Conservation (phyloP, 2,329 filamentous ascomycete genomes). For the Talaromyces amestolkiae region DNA sequence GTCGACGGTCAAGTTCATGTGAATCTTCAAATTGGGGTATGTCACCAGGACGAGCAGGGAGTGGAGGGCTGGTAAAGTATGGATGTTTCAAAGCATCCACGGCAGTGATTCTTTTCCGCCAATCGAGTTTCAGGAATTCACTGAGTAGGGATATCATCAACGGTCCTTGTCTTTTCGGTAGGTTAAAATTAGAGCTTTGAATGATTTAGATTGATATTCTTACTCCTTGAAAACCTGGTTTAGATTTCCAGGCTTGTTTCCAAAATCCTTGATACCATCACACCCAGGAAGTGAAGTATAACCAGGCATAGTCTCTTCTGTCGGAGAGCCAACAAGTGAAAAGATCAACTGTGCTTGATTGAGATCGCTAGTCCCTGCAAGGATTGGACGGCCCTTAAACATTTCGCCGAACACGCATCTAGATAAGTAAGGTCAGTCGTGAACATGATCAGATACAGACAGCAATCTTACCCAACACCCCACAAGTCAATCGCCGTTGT, state of each 20-base stretch:
- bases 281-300: slow-evolving; percentile 81
- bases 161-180: slow-evolving; percentile 56
- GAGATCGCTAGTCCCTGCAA: slow-evolving; percentile 81
- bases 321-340: slow-evolving; percentile 85
- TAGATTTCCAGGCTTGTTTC: slow-evolving; percentile 62
- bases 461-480: slow-evolving; percentile 76
- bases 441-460: neutral
- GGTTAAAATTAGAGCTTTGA: neutral
- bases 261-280: slow-evolving; percentile 67
- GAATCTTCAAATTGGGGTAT: slow-evolving; percentile 92
- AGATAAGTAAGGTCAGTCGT: neutral
- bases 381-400: slow-evolving; percentile 88
- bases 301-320: slow-evolving; percentile 86
- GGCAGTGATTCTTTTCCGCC: slow-evolving; percentile 84
- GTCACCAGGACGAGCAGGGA: slow-evolving; percentile 78
- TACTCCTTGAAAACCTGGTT: slow-evolving; percentile 72
- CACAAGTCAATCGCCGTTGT: slow-evolving; percentile 98
- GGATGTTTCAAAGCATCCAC: slow-evolving; percentile 89
- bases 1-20: slow-evolving; percentile 91
- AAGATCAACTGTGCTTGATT: slow-evolving; percentile 94
- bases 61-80: slow-evolving; percentile 78
- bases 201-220: slow-evolving; percentile 21
- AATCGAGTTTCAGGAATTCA: slow-evolving; percentile 84
- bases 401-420: slow-evolving; percentile 99
- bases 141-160: slow-evolving; percentile 74